Evolutionary conservation across 148 eudicot genomes (phyloP).

Genomic region (Rhododendron ovatum): DNA sequence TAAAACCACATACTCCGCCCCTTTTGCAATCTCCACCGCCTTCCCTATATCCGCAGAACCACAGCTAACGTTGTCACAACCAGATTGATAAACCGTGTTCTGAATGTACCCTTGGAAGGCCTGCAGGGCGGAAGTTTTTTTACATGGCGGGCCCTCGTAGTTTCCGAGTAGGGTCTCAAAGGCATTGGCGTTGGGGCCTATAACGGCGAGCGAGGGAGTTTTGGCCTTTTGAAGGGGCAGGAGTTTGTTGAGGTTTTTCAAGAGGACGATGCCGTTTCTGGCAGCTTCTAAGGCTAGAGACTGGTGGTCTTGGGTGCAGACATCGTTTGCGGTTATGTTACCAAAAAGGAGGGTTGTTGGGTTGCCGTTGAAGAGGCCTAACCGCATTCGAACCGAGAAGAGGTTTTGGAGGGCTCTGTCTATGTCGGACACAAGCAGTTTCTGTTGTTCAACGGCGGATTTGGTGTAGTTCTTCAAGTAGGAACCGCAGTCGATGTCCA

Average conservation of each 20-base stretch:
- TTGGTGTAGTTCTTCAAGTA: constrained; percentile 64
- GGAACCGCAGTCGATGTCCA: constrained; percentile 83
- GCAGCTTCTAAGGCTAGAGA: constrained; percentile 78
- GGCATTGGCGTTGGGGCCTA: constrained; percentile 74
- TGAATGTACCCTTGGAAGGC: constrained; percentile 47
- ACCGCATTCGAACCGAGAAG: constrained; percentile 65
- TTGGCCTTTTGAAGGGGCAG: constrained; percentile 53
- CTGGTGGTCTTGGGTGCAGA: constrained; percentile 51
- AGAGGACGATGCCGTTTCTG: constrained; percentile 61
- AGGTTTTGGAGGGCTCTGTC: constrained; percentile 83
- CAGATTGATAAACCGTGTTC: constrained; percentile 41
- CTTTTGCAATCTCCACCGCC: constrained; percentile 49
- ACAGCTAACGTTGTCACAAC: constrained; percentile 63
- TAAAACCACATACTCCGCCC: constrained; percentile 61
- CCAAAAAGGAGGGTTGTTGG: constrained; percentile 44
- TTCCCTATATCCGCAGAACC: constrained; percentile 38
- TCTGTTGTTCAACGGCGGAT: constrained; percentile 58
- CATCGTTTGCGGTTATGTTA: constrained; percentile 41
- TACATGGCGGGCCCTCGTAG: constrained; percentile 78
- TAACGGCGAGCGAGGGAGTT: constrained; percentile 57
- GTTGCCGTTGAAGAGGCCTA: constrained; percentile 71
- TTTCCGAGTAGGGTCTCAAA: constrained; percentile 54
- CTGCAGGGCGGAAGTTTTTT: constrained; percentile 35
- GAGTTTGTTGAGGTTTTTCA: constrained; percentile 52
- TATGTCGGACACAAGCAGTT: constrained; percentile 41